phyloP scores from a whole-genome alignment of 1,139 yeast species.

The Pichia sp. region DNA sequence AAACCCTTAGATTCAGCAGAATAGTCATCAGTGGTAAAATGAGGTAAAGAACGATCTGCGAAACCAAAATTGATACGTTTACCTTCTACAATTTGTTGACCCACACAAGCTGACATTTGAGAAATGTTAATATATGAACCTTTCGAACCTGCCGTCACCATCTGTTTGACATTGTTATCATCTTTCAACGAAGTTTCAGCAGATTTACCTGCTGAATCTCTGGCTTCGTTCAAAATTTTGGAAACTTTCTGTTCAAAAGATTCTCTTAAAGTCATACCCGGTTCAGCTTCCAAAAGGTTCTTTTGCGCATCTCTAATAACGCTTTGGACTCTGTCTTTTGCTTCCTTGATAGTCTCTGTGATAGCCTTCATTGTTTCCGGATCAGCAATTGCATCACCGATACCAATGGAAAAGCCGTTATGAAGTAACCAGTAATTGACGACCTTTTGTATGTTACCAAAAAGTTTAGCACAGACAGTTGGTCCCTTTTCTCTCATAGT shows the following conservation, averaged over 20 bases:
- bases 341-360: constrained; percentile 87
- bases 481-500: constrained; percentile 98
- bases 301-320: constrained; percentile 89
- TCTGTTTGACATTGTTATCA: constrained; percentile 92
- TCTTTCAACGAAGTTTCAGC: constrained; percentile 96
- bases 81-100: constrained; percentile 99
- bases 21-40: constrained; percentile 96
- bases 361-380: constrained; percentile 88
- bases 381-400: constrained; percentile 99
- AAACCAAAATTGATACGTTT: constrained; percentile 98
- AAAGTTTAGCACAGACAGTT: constrained; percentile 78
- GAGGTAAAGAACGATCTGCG: constrained; percentile 95
- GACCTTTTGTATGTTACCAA: constrained; percentile 90
- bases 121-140: constrained; percentile 99
- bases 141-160: constrained; percentile 99
- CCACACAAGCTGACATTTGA: constrained; percentile 99
- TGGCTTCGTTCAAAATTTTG: constrained; percentile 92
- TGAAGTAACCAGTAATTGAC: constrained; percentile 96
- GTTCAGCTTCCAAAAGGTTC: constrained; percentile 85
- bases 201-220: constrained; percentile 98
- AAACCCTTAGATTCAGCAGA: constrained; percentile 98
- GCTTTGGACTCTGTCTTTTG: constrained; percentile 89
- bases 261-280: constrained; percentile 99
- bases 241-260: constrained; percentile 97
- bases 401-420: constrained; percentile 97